phyloP scores from a whole-genome alignment of 768 basidiomycete species.

The Cystofilobasidium bisporidii region DNA sequence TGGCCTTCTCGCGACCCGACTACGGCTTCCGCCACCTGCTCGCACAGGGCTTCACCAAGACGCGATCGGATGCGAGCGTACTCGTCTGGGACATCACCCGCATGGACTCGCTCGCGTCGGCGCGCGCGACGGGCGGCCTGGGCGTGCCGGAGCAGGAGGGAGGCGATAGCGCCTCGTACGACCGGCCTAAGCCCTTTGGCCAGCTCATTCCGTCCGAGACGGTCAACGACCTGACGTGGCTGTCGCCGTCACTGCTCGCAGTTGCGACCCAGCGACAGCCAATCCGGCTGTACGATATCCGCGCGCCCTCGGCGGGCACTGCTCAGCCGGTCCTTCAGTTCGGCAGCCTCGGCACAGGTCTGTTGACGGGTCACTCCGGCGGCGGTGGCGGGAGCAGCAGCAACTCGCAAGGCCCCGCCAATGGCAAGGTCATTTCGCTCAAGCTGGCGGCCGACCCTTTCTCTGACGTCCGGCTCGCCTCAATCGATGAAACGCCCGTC shows the following conservation, averaged over 20 bases:
- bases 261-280: conserved; percentile 18
- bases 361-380: neutral
- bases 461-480: conserved; percentile 9
- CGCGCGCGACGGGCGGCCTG: neutral
- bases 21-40: conserved; percentile 10
- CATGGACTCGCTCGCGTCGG: neutral
- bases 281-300: conserved; percentile 24
- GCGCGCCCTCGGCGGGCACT: neutral
- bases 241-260: conserved; percentile 15
- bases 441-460: conserved; percentile 16
- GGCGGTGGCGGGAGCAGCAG: neutral
- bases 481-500: conserved; percentile 20
- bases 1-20: conserved; percentile 19
- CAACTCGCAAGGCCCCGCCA: neutral
- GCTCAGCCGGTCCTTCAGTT: conserved; percentile 16
- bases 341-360: conserved; percentile 1
- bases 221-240: conserved; percentile 22
- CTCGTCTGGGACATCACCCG: conserved; percentile 21
- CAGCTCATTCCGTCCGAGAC: conserved; percentile 20
- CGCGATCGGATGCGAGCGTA: conserved; percentile 20
- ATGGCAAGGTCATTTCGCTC: conserved; percentile 9
- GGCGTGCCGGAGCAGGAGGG: neutral
- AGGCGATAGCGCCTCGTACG: neutral
- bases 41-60: conserved; percentile 25
- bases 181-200: neutral